Conservation (phyloP, 192 early-diverging fungal species). For the Backusella morwellensis region DNA sequence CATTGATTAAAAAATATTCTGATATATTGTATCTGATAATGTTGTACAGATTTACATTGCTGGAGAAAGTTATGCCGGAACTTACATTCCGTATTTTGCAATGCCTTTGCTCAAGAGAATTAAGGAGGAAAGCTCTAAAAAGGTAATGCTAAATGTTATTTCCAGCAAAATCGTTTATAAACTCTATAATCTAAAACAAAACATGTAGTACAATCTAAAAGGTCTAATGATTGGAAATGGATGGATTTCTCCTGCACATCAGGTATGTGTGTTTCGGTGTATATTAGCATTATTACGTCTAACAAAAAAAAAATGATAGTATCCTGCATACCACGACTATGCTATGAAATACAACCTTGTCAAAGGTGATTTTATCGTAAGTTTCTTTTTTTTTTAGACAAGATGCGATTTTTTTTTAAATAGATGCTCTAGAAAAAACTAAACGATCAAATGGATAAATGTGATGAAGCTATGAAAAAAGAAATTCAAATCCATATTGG, state of each 20-base stretch:
- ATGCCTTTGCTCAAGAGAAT: constrained; percentile 32
- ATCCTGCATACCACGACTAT: constrained; percentile 45
- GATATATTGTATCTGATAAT: not conserved
- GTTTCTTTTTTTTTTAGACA: not conserved
- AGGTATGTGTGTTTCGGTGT: constrained; percentile 36
- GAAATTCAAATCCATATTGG: constrained; percentile 29
- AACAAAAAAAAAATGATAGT: constrained; percentile 24
- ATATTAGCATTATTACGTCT: not conserved
- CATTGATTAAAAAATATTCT: not conserved
- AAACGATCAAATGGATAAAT: constrained; percentile 23
- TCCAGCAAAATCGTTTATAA: not conserved
- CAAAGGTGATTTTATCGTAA: constrained; percentile 26
- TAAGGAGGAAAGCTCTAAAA: constrained; percentile 14
- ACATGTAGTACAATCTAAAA: constrained; percentile 45
- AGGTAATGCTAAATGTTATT: not conserved
- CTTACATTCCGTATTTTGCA: constrained; percentile 61
- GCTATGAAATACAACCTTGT: constrained; percentile 31
- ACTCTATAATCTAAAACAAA: not conserved
- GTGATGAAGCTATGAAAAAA: constrained; percentile 27
- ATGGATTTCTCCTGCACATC: constrained; percentile 59
- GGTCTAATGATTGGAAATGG: constrained; percentile 64
- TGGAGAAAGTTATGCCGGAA: constrained; percentile 65
- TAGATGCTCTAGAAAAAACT: not conserved
- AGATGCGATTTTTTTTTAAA: not conserved
- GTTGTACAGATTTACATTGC: constrained; percentile 52